phyloP scores from a whole-genome alignment of 139 green algal species.

The Bryopsis sp. region DNA sequence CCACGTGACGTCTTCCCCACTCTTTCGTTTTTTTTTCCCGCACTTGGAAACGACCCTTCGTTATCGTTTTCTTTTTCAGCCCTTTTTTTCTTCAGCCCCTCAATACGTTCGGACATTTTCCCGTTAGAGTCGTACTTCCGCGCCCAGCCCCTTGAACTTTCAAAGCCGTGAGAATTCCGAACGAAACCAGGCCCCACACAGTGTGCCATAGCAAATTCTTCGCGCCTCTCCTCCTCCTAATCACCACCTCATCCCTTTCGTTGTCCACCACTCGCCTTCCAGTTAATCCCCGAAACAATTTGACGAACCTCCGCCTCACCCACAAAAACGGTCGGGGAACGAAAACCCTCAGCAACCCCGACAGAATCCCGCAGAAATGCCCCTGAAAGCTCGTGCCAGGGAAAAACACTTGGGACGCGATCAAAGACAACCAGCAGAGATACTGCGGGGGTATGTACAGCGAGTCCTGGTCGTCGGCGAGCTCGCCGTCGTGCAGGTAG shows the following conservation, averaged over 20 bases:
- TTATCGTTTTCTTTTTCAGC: no score
- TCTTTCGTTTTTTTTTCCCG: no score
- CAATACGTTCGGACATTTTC: no score
- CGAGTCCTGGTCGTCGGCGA: background rate
- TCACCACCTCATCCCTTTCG: background rate
- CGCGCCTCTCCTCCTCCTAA: background rate
- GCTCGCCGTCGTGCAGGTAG: background rate
- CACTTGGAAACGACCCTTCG: no score
- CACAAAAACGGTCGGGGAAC: constrained; percentile 3
- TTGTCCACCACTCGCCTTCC: background rate
- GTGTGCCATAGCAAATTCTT: background rate
- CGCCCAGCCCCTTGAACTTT: no score
- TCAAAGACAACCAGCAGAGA: constrained; percentile 57
- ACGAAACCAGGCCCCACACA: no score
- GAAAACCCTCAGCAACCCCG: constrained; percentile 50
- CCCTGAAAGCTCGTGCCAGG: constrained; percentile 56
- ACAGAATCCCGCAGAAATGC: constrained; percentile 65
- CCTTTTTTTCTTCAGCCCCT: no score
- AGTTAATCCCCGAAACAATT: background rate
- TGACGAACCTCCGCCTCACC: background rate
- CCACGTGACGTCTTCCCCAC: no score
- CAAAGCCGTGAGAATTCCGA: no score
- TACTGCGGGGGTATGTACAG: constrained; percentile 22
- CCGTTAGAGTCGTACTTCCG: no score
- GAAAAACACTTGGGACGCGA: constrained; percentile 46